A percentile compares a stretch with the other conserved stretches of the same genome.
phyloP scores from a whole-genome alignment of 2,329 filamentous ascomycete species.

The Clathrospora elynae region DNA sequence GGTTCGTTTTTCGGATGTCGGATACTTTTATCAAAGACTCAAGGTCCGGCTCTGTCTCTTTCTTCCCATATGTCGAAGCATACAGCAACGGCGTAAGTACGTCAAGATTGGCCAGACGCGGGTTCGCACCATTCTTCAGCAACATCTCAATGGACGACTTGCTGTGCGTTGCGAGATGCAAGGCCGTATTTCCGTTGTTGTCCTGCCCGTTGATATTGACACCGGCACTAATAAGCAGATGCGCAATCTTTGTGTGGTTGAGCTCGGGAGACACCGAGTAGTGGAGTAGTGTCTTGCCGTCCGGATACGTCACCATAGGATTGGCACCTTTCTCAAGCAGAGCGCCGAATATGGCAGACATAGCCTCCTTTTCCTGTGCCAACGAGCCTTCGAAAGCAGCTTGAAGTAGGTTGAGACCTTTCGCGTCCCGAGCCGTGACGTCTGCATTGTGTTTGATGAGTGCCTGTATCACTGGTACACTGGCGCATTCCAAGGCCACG shows the following conservation, averaged over 20 bases:
- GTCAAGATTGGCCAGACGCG: slow-evolving; percentile 22
- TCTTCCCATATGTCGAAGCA: slow-evolving; percentile 16
- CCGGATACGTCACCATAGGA: slow-evolving; percentile 25
- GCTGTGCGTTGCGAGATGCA: slow-evolving; percentile 34
- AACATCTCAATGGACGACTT: slow-evolving; percentile 32
- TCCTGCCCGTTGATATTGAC: slow-evolving; percentile 32
- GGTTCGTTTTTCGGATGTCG: slow-evolving; percentile 23
- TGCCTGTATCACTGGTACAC: slow-evolving; percentile 30
- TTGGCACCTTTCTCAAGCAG: slow-evolving; percentile 35
- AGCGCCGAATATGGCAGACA: slow-evolving; percentile 28
- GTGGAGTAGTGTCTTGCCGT: slow-evolving; percentile 42
- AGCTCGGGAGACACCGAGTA: slow-evolving; percentile 25
- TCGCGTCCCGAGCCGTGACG: slow-evolving; percentile 29
- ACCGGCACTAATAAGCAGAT: slow-evolving; percentile 30
- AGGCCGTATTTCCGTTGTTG: slow-evolving; percentile 31
- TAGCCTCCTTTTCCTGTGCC: slow-evolving; percentile 31
- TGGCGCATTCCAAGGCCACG: slow-evolving; percentile 35
- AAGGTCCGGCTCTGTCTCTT: slow-evolving; percentile 30
- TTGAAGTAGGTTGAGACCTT: slow-evolving; percentile 35
- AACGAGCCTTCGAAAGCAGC: slow-evolving; percentile 30
- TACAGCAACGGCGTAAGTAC: slow-evolving; percentile 33
- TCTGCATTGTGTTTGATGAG: slow-evolving; percentile 39
- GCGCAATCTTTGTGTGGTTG: slow-evolving; percentile 26
- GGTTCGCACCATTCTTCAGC: slow-evolving; percentile 29
- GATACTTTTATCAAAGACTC: slow-evolving; percentile 33